phyloP scores from a whole-genome alignment of 1,139 yeast species.

The Saccharomyces hybrid region DNA sequence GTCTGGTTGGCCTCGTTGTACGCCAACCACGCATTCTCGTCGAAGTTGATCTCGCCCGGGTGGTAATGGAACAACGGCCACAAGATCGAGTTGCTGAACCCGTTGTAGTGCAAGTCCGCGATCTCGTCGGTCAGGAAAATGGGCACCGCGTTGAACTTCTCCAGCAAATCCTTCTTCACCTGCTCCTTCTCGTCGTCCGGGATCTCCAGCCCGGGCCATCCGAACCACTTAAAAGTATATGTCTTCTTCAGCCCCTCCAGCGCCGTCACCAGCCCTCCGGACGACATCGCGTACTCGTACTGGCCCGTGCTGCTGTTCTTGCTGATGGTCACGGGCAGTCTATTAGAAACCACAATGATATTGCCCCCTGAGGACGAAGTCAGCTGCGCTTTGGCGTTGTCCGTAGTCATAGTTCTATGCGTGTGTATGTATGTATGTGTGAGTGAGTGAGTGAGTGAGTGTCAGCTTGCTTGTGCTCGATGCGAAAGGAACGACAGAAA shows the following conservation, averaged over 20 bases:
- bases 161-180: slow-evolving; percentile 63
- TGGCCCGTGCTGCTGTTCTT: slow-evolving; percentile 51
- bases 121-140: slow-evolving; percentile 78
- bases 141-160: slow-evolving; percentile 83
- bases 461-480: not conserved
- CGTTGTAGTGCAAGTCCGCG: slow-evolving; percentile 94
- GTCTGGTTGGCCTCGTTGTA: slow-evolving; percentile 85
- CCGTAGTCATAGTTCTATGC: not conserved
- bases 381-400: not conserved
- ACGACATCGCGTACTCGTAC: slow-evolving; percentile 77
- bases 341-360: slow-evolving; percentile 85
- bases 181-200: slow-evolving; percentile 65
- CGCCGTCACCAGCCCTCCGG: slow-evolving; percentile 96
- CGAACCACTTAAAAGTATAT: slow-evolving; percentile 91
- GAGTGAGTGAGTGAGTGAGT: not conserved
- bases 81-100: slow-evolving; percentile 81
- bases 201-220: slow-evolving; percentile 93
- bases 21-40: slow-evolving; percentile 97
- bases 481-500: not conserved
- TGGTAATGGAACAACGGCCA: slow-evolving; percentile 99
- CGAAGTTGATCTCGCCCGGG: slow-evolving; percentile 98
- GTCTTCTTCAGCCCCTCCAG: slow-evolving; percentile 81
- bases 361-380: slow-evolving; percentile 38
- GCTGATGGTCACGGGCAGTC: slow-evolving; percentile 88
- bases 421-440: not conserved